Evolutionary conservation across 352 stramenopile genomes (phyloP), one percentile per base, ranked within the genome.

Genomic region (Plasmopara viticola): DNA sequence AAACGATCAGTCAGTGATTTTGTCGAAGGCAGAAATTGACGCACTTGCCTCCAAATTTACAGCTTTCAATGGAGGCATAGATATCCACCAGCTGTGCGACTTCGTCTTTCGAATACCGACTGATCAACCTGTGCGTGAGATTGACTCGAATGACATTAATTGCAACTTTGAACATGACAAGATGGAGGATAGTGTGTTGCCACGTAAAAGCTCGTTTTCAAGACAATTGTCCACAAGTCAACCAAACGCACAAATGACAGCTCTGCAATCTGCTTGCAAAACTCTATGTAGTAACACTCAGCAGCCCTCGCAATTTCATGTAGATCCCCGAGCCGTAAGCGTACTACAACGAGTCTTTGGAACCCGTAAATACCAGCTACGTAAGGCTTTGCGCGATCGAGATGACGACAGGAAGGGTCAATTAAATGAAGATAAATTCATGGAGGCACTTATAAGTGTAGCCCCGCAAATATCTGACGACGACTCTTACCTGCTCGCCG

Each of bases 341-440:
- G 20, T 25, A 25, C 20, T 25, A 25, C 20, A 25, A 25, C 20
- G 20, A 35, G 62, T 78, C 8, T 91, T 92, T 69, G 65, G 58
- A 10, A 34, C 51, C 4, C 66, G 64, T 3, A 90, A 90, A 55
- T 94, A 92, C 46, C 66, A 84, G 30, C 56, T 94, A 44, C 74
- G 80, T 12, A 84, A 82, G 46, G 72, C 75, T 5, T 48, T 90
- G 33, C 75, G 79, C 8, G 74, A 87, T 38, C 4, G 60, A 25
- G 20, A 25, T 25, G 20, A 25, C 20, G 20, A 85, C 51, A 84
- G 77, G 52, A 78, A 52, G 30, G 81, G 84, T 0, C 55, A 56
- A 25, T 53, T 94, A 9, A 39, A 53, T 0, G 81, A 92, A 68
- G 81, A 90, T 55, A 75, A 66, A 49, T 91, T 94, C 53, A 90